Base-by-base conservation (phyloP, 2,329 filamentous ascomycete species). In the Neoascochyta sp. region DNA sequence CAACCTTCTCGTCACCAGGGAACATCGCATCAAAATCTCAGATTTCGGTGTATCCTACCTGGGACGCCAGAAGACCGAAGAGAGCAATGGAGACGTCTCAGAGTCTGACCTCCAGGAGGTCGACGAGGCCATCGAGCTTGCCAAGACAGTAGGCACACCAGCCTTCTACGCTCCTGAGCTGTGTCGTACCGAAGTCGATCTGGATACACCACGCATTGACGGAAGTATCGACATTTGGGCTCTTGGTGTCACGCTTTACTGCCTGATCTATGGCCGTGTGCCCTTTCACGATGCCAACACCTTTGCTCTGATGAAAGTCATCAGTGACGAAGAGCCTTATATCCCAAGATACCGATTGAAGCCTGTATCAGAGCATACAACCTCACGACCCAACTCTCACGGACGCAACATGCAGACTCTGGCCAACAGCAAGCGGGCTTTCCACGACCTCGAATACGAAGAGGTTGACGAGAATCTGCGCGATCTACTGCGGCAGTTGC, bases 21-120 rank as follows among this genome's bases (percentile, higher is more conserved):
- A 88, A 43, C 81, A 89, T 48, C 80, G 83, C 9, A 86, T 95
- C 54, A 98, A 98, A 70, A 98, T 98, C 39, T 96, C 92, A 4
- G 92, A 98, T 57, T 98, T 98, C 67, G 92, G 92, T 17, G 92
- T 98, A 2, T 98, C 92, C 1, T 98, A 96, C 62, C 86, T 98
- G 41, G 92, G 92, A 16, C 80, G 87, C 28, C 87, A 87, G 2
- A 84, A 89, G 35, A 76, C 86, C 21, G 86, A 94, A 25, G 85
- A 93, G 50, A 75, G 80, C 20, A 82, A 59, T 28, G 83, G 88
- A 35, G 64, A 81, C 67, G 38, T 80, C 70, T 83, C 83, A 4
- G 86, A 93, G 57, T 86, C 82, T 1, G 89, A 95, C 60, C 84
- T 86, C 8, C 80, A 79, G 22, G 86, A 94, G 52, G 80, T 94